Percentiles rank a stretch among this genome's conserved stretches.
Conservation (phyloP, 768 basidiomycete genomes). For the Saitozyma sp. region DNA sequence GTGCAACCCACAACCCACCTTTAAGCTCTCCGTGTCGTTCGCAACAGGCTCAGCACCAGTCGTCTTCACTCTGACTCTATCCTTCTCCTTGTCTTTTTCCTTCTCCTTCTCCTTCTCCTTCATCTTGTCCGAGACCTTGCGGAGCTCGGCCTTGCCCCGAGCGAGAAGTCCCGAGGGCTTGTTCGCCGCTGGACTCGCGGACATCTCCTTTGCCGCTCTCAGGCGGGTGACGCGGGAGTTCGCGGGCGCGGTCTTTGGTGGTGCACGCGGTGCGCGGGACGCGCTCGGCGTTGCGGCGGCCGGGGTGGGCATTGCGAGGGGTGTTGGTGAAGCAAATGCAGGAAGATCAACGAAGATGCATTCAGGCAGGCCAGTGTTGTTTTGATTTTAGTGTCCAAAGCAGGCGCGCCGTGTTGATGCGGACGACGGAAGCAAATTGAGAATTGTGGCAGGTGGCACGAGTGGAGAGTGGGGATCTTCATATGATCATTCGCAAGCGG, state of each 20-base stretch:
- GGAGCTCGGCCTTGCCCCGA: constrained; percentile 37
- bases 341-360: too few relatives aligned
- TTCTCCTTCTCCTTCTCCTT: constrained; percentile 36
- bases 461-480: too few relatives aligned
- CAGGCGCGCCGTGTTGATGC: too few relatives aligned
- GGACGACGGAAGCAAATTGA: too few relatives aligned
- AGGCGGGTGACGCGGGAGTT: constrained; percentile 22
- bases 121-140: constrained; percentile 40
- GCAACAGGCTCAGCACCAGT: neutral
- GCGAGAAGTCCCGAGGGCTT: constrained; percentile 32
- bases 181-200: constrained; percentile 16
- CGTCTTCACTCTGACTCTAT: constrained; percentile 5
- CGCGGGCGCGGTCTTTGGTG: constrained; percentile 12
- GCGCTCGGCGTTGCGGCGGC: too few relatives aligned
- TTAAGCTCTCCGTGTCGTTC: constrained; percentile 22
- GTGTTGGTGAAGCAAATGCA: too few relatives aligned
- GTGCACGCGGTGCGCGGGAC: neutral
- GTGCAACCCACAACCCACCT: constrained; percentile 13
- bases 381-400: too few relatives aligned
- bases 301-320: too few relatives aligned
- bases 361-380: too few relatives aligned
- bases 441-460: too few relatives aligned
- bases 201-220: constrained; percentile 28
- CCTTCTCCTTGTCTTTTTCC: constrained; percentile 2
- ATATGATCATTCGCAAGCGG: too few relatives aligned